Conservation (phyloP, 208 protist species). For the Leishmania lainsoni region DNA sequence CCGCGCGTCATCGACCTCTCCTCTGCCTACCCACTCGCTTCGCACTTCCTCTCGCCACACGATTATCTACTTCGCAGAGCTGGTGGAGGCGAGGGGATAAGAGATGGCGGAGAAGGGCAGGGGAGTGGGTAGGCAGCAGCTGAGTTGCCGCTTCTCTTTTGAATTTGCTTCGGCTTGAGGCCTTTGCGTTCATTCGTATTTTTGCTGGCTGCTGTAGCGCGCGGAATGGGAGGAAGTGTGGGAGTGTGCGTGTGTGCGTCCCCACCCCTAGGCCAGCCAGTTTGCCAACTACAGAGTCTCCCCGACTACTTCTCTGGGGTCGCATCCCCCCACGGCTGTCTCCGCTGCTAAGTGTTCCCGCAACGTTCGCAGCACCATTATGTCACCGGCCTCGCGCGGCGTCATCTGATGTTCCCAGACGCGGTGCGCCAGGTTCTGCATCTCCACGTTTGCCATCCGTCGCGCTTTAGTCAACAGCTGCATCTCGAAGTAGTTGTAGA, state of each 20-base stretch:
- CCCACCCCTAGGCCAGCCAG: neutral
- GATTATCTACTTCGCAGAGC: neutral
- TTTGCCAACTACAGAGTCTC: neutral
- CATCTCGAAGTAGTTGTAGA: conserved; percentile 60
- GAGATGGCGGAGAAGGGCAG: neutral
- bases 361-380: conserved; percentile 34
- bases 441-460: conserved; percentile 36
- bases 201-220: neutral
- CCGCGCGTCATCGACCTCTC: neutral
- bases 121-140: neutral
- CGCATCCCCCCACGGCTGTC: neutral
- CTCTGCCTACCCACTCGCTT: neutral
- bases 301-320: neutral
- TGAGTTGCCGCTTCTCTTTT: neutral
- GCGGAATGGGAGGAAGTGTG: neutral
- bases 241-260: neutral
- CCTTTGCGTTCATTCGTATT: neutral
- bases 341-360: conserved; percentile 21
- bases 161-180: neutral
- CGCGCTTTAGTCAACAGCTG: conserved; percentile 45
- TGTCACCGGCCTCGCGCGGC: conserved; percentile 46
- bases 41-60: neutral
- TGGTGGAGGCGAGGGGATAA: neutral
- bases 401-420: conserved; percentile 44
- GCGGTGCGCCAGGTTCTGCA: conserved; percentile 30